Percentiles rank a stretch among this genome's conserved stretches.
These are phyloP conservation scores for Neofusicoccum cordaticola DNA, from an alignment of 2,329 filamentous ascomycete species.

Conservation along the genomic window DNA sequence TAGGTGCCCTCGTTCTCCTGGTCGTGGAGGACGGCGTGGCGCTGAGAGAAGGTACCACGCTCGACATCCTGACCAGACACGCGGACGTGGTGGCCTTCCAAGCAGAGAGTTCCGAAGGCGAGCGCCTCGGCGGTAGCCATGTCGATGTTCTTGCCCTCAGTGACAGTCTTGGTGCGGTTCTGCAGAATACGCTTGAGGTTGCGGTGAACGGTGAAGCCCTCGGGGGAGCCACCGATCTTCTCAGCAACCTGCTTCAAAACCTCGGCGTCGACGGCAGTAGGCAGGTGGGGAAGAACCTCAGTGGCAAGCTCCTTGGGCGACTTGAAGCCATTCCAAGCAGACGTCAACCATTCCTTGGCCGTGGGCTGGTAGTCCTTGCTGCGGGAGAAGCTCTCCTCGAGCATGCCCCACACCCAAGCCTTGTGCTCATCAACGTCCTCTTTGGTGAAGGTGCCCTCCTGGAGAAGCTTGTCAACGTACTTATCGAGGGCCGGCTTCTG, in stretches of 20 bases:
- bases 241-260: constrained; percentile 78
- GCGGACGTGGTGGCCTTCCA: constrained; percentile 93
- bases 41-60: constrained; percentile 98
- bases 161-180: constrained; percentile 85
- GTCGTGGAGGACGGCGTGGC: constrained; percentile 95
- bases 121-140: constrained; percentile 96
- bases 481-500: constrained; percentile 84
- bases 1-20: constrained; percentile 92
- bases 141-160: constrained; percentile 92
- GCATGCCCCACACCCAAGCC: constrained; percentile 99
- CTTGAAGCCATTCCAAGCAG: constrained; percentile 99
- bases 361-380: constrained; percentile 97
- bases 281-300: constrained; percentile 87
- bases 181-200: constrained; percentile 95
- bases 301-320: constrained; percentile 95
- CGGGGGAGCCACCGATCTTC: constrained; percentile 73
- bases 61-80: constrained; percentile 98
- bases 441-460: constrained; percentile 93
- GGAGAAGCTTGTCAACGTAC: constrained; percentile 85
- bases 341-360: constrained; percentile 97
- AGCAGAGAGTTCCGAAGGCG: constrained; percentile 86
- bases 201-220: constrained; percentile 84
- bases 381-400: constrained; percentile 94
- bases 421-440: constrained; percentile 98
- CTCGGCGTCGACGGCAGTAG: constrained; percentile 73